Evolutionary conservation across 805 yeast species (phyloP), one percentile per base, ranked within the genome.

Genomic region (Isabelozyma heimii): DNA sequence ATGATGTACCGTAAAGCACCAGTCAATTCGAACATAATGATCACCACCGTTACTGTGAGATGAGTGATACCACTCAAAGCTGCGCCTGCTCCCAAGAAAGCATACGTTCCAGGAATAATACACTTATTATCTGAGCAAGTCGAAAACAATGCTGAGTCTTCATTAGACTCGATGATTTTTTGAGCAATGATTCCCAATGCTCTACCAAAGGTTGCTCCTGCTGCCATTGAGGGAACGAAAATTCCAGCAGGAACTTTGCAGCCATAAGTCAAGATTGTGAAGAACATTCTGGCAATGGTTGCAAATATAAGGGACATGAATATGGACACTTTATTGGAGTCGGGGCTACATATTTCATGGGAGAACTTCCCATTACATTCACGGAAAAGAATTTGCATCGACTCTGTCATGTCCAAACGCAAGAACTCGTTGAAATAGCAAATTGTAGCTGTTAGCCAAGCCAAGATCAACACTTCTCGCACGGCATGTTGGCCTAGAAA

Each of bases 181-280:
- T 88, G 87, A 50, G 89, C 83, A 5, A 87, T 51, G 8, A 90
- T 70, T 4, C 99, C 97, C 10, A 94, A 58, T 0, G 91, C 86
- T 46, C 97, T 77, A 7, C 99, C 99, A 66, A 89, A 87, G 0
- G 96, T 82, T 0, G 98, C 97, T 17, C 99, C 99, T 1, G 91
- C 87, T 0, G 97, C 91, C 96, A 94, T 89, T 1, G 97, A 88
- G 2, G 99, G 99, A 47, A 94, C 96, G 68, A 94, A 87, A 5
- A 92, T 89, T 13, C 99, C 99, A n/a, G 97, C 96, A 0, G 99
- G 99, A 0, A 92, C 91, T 66, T 87, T 90, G 52, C 91, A 84
- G 2, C 97, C 97, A 64, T 95, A 94, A 0, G 98, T 87, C 13
- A 94, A 75, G 26, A 91, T 80, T 26, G 94, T 89, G 44, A 94